phyloP scores from a whole-genome alignment of 495 filamentous ascomycete genomes.

The Durotheca rogersii region DNA sequence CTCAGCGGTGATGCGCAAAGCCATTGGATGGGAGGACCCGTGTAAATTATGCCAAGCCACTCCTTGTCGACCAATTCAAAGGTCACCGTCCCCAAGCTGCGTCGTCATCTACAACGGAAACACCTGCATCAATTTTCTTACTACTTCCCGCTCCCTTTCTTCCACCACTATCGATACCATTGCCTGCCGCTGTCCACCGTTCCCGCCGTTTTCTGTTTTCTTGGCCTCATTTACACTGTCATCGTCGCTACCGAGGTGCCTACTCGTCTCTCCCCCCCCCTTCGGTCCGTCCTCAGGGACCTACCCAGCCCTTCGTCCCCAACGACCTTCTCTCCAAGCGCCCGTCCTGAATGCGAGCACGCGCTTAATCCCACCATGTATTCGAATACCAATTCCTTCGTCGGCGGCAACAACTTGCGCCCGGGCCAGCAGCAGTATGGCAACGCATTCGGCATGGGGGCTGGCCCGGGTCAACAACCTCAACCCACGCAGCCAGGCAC shows the following conservation, averaged over 20 bases:
- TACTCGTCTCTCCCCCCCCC: too few species aligned
- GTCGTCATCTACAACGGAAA: conserved; percentile 37
- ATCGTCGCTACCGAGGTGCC: too few species aligned
- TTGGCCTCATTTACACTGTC: neutral
- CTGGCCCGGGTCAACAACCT: conserved; percentile 60
- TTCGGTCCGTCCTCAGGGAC: conserved; percentile 20
- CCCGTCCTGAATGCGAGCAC: conserved; percentile 8
- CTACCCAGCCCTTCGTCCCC: conserved; percentile 13
- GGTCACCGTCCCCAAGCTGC: conserved; percentile 8
- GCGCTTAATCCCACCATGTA: conserved; percentile 61
- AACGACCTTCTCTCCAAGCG: conserved; percentile 10
- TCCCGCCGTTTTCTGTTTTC: too few species aligned
- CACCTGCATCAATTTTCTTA: conserved; percentile 14
- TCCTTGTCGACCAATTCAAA: conserved; percentile 21
- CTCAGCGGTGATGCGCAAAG: too few species aligned
- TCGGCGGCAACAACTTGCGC: conserved; percentile 73
- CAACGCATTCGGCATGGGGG: conserved; percentile 49
- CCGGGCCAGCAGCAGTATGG: conserved; percentile 68
- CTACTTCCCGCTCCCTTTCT: conserved; percentile 7
- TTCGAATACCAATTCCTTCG: conserved; percentile 80
- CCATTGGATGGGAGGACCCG: neutral
- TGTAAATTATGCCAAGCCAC: conserved; percentile 30
- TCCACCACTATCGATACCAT: neutral
- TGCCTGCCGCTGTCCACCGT: neutral
- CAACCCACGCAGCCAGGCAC: conserved; percentile 61